phyloP scores from a whole-genome alignment of 768 basidiomycete species.

The Lyophyllum semitale region DNA sequence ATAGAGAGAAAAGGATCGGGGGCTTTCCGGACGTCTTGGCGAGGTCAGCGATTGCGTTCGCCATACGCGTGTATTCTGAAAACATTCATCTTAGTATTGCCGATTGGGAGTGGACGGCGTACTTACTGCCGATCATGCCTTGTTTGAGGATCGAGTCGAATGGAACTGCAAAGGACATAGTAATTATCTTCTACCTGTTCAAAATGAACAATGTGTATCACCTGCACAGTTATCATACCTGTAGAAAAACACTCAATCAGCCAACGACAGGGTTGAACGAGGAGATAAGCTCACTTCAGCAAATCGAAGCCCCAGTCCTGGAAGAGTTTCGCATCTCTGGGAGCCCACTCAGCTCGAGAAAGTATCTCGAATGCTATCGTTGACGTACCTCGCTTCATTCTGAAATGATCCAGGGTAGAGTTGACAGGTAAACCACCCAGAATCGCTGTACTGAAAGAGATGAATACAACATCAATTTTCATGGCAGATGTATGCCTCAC shows the following conservation, averaged over 20 bases:
- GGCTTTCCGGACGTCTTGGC: conserved; percentile 44
- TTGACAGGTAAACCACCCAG: conserved; percentile 74
- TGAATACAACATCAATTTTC: neutral
- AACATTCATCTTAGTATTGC: neutral
- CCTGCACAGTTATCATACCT: conserved; percentile 61
- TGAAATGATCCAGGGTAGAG: conserved; percentile 65
- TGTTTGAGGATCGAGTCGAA: conserved; percentile 57
- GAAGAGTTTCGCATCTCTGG: conserved; percentile 56
- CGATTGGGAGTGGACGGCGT: neutral
- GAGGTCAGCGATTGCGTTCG: conserved; percentile 56
- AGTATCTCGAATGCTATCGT: neutral
- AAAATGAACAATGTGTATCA: conserved; percentile 17
- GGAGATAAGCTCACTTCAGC: conserved; percentile 47
- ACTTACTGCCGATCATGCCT: conserved; percentile 58
- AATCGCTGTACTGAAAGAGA: conserved; percentile 49
- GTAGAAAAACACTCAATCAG: neutral
- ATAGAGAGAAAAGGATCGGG: conserved; percentile 60
- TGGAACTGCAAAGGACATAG: conserved; percentile 40
- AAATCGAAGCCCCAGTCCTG: conserved; percentile 71
- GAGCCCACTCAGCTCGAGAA: neutral
- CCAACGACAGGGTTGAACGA: neutral
- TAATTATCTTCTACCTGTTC: neutral
- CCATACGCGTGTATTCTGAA: conserved; percentile 55
- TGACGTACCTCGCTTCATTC: conserved; percentile 41
- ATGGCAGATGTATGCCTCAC: conserved; percentile 23